A percentile compares a stretch with the other conserved stretches of the same genome.
Conservation (phyloP, 192 early-diverging fungal genomes). For the Dispira simplex region DNA sequence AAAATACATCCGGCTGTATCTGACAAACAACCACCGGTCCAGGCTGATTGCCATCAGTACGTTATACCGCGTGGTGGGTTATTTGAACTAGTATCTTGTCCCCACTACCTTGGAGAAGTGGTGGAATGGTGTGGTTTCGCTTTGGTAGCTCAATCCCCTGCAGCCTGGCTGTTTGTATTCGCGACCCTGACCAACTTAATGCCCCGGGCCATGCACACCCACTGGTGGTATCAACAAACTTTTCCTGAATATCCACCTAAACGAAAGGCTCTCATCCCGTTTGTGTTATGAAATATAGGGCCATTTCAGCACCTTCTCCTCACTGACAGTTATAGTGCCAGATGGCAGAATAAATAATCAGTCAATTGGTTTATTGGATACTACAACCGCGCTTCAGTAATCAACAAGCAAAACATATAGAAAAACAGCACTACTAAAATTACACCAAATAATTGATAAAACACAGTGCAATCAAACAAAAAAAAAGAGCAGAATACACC, state of each 20-base stretch:
- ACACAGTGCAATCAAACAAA: no score
- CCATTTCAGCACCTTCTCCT: no score
- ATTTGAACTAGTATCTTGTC: slow-evolving; percentile 25
- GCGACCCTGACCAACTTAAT: slow-evolving; percentile 20
- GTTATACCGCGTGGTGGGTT: slow-evolving; percentile 19
- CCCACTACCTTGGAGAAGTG: slow-evolving; percentile 29
- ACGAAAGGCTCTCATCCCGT: slow-evolving; percentile 27
- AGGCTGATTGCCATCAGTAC: slow-evolving; percentile 12
- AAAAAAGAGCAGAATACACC: no score
- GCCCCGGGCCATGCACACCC: slow-evolving; percentile 23
- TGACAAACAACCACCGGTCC: neutral
- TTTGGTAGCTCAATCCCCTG: slow-evolving; percentile 17
- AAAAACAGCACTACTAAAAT: no score
- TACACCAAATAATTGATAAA: no score
- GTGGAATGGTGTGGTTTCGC: slow-evolving; percentile 29
- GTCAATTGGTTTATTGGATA: no score
- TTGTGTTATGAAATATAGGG: slow-evolving; percentile 13
- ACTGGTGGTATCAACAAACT: slow-evolving; percentile 21
- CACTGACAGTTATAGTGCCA: no score
- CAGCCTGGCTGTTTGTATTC: slow-evolving; percentile 26
- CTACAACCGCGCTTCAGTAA: no score
- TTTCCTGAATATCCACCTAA: slow-evolving; percentile 21
- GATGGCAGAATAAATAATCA: no score
- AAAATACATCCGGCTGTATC: neutral
- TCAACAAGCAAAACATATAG: no score